A percentile compares a stretch with the other conserved stretches of the same genome.
Evolutionary conservation across 352 stramenopile genomes (phyloP).

Genomic region (Pythium oligandrum): DNA sequence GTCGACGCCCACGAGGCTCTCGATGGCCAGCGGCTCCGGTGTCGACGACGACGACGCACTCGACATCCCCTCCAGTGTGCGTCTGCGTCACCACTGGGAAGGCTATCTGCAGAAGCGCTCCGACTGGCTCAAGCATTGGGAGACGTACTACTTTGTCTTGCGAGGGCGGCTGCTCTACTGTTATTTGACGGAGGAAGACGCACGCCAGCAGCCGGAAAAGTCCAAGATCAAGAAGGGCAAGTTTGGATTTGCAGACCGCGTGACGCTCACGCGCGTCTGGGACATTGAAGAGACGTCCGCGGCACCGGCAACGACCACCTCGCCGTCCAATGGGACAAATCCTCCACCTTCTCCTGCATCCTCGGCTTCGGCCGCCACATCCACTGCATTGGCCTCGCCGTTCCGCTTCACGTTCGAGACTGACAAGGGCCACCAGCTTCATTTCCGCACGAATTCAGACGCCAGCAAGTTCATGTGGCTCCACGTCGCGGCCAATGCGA

Average conservation of each 20-base stretch:
- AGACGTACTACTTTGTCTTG: slow-evolving; percentile 87
- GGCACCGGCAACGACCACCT: neutral
- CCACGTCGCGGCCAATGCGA: slow-evolving; percentile 60
- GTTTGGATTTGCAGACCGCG: slow-evolving; percentile 78
- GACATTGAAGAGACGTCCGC: slow-evolving; percentile 51
- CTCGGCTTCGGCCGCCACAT: slow-evolving; percentile 3
- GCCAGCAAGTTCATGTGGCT: slow-evolving; percentile 81
- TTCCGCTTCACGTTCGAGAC: slow-evolving; percentile 83
- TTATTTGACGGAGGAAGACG: slow-evolving; percentile 81
- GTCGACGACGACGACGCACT: neutral
- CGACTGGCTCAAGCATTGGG: slow-evolving; percentile 89
- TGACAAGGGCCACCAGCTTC: slow-evolving; percentile 78
- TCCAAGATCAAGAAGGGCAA: slow-evolving; percentile 89
- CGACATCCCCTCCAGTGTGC: slow-evolving; percentile 31
- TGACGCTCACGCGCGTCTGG: slow-evolving; percentile 68
- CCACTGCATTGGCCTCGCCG: slow-evolving; percentile 18
- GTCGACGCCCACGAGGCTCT: neutral
- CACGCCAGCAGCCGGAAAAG: slow-evolving; percentile 66
- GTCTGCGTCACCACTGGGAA: slow-evolving; percentile 70
- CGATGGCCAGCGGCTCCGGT: slow-evolving; percentile 2
- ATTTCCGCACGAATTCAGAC: slow-evolving; percentile 83
- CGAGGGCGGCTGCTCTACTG: slow-evolving; percentile 68
- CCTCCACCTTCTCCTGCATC: neutral
- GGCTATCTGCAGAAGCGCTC: slow-evolving; percentile 86
- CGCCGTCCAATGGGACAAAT: neutral